Conservation (phyloP, 2,329 filamentous ascomycete genomes). For the Zarea fungicola region DNA sequence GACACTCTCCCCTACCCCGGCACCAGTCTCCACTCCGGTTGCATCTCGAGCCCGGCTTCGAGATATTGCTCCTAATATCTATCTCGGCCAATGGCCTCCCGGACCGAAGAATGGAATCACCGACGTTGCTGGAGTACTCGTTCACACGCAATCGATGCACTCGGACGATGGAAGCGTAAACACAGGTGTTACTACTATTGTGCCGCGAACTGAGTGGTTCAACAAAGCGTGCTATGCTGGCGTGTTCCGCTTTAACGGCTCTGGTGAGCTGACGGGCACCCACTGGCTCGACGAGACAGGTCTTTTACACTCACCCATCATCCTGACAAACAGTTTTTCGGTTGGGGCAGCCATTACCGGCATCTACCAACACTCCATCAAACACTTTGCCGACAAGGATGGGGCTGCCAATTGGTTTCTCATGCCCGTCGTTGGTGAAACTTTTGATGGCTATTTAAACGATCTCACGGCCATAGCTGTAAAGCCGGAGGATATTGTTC, state of each 20-base stretch:
- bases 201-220: slow-evolving; percentile 38
- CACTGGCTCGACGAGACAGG: slow-evolving; percentile 56
- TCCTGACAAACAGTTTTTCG: slow-evolving; percentile 52
- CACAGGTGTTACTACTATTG: slow-evolving; percentile 41
- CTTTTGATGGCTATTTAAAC: slow-evolving; percentile 53
- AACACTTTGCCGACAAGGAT: slow-evolving; percentile 34
- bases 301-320: slow-evolving; percentile 48
- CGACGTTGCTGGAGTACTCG: slow-evolving; percentile 39
- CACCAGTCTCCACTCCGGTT: too few species aligned
- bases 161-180: slow-evolving; percentile 29
- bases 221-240: slow-evolving; percentile 37
- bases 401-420: slow-evolving; percentile 46
- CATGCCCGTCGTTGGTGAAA: slow-evolving; percentile 52
- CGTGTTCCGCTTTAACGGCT: slow-evolving; percentile 53
- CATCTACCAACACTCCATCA: slow-evolving; percentile 47
- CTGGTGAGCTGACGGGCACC: slow-evolving; percentile 52
- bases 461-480: slow-evolving; percentile 49
- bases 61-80: slow-evolving; percentile 34
- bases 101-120: slow-evolving; percentile 42
- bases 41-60: too few species aligned
- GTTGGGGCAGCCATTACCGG: slow-evolving; percentile 51
- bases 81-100: slow-evolving; percentile 35
- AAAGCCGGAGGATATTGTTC: slow-evolving; percentile 44
- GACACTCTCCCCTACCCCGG: too few species aligned
- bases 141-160: slow-evolving; percentile 36